These are phyloP conservation scores for Pyrenochaeta sp. DNA, from an alignment of 2,329 filamentous ascomycete genomes.

Conservation along the genomic window DNA sequence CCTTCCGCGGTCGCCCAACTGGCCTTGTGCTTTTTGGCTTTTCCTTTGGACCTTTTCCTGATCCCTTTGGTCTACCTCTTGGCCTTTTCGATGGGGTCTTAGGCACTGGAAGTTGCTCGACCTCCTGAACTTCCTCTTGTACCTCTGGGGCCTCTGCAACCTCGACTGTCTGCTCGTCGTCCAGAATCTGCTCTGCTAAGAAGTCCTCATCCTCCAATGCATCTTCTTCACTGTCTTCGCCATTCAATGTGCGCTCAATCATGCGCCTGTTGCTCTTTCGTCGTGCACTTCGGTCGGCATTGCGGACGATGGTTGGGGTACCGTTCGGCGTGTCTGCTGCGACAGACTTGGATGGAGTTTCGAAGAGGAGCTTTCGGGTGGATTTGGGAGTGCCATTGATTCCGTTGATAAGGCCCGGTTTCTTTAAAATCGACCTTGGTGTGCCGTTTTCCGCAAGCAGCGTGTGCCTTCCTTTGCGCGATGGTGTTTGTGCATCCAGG, in stretches of 20 bases:
- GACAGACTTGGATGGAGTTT: slow-evolving; percentile 50
- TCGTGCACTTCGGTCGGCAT: slow-evolving; percentile 84
- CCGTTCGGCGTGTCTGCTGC: slow-evolving; percentile 42
- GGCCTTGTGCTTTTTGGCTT: slow-evolving; percentile 42
- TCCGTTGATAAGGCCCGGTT: slow-evolving; percentile 27
- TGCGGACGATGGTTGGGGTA: slow-evolving; percentile 71
- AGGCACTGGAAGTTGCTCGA: slow-evolving; percentile 51
- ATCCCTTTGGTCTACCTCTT: slow-evolving; percentile 48
- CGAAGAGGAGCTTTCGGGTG: slow-evolving; percentile 55
- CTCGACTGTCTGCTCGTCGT: slow-evolving; percentile 55
- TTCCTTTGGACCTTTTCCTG: slow-evolving; percentile 50
- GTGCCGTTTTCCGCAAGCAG: slow-evolving; percentile 35
- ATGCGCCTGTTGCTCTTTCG: slow-evolving; percentile 82
- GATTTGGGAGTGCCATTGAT: slow-evolving; percentile 52
- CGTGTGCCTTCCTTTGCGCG: slow-evolving; percentile 31
- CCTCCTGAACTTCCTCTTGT: slow-evolving; percentile 31
- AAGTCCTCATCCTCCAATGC: slow-evolving; percentile 70
- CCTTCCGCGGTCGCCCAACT: slow-evolving; percentile 63
- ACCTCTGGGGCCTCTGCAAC: slow-evolving; percentile 19
- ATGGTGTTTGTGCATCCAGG: slow-evolving; percentile 40
- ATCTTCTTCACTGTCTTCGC: slow-evolving; percentile 72
- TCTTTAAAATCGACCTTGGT: slow-evolving; percentile 45
- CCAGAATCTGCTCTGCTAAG: slow-evolving; percentile 74
- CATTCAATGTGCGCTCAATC: slow-evolving; percentile 73
- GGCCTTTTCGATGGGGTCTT: slow-evolving; percentile 64